Conservation (phyloP, 1,284 basidiomycete species). For the Puccinia sorghi region DNA sequence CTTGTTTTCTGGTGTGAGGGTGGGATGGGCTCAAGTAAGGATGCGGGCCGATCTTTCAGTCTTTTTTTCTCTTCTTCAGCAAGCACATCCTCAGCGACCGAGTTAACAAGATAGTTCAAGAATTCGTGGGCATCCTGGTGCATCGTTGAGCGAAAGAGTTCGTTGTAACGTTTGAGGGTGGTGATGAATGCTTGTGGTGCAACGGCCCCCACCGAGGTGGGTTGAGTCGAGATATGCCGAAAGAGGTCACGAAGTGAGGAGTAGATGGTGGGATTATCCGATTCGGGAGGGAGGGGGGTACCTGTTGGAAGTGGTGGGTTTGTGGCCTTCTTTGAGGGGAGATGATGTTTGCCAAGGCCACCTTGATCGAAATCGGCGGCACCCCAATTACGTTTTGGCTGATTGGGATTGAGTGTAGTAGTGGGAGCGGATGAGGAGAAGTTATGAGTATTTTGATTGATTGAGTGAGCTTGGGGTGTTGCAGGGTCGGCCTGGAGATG, state of each 20-base stretch:
- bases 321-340: not conserved
- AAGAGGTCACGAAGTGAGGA: conserved; percentile 89
- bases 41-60: conserved; percentile 10
- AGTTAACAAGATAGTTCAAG: conserved; percentile 88
- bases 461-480: not conserved
- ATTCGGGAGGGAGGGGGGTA: not conserved
- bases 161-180: conserved; percentile 83
- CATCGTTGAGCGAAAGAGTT: conserved; percentile 78
- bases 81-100: conserved; percentile 83
- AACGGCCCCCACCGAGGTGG: conserved; percentile 69
- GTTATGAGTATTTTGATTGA: not conserved
- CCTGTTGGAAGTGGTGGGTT: not conserved
- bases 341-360: conserved; percentile 23
- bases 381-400: conserved; percentile 41
- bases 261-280: conserved; percentile 68
- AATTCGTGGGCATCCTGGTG: conserved; percentile 72
- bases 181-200: conserved; percentile 84
- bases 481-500: not conserved
- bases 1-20: conserved; percentile 55
- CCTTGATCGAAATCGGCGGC: conserved; percentile 46
- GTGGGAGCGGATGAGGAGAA: not conserved
- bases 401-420: not conserved
- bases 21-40: conserved; percentile 41
- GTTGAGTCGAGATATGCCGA: conserved; percentile 68
- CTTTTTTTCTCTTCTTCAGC: conserved; percentile 40